These are phyloP conservation scores for Tolypocladium nubicola DNA, from an alignment of 2,329 filamentous ascomycete species.

Conservation along the genomic window DNA sequence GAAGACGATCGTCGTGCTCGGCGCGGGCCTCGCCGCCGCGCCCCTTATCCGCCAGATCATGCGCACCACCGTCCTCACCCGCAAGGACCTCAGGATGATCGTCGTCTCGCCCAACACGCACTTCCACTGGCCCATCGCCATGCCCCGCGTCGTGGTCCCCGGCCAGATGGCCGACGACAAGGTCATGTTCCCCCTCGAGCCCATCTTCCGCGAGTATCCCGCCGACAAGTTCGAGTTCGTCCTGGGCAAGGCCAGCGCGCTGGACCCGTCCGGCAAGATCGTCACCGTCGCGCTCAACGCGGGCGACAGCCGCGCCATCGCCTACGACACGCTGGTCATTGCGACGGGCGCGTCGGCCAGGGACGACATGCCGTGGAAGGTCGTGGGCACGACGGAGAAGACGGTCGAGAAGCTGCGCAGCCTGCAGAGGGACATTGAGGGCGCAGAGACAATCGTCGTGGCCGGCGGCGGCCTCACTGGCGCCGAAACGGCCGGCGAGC, in stretches of 20 bases:
- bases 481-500: slow-evolving; percentile 39
- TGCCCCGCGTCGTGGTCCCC: slow-evolving; percentile 35
- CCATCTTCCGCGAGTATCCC: slow-evolving; percentile 37
- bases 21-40: slow-evolving; percentile 35
- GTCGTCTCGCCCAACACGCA: slow-evolving; percentile 37
- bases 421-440: slow-evolving; percentile 25
- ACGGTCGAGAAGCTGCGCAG: slow-evolving; percentile 27
- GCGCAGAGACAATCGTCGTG: slow-evolving; percentile 37
- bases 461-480: slow-evolving; percentile 41
- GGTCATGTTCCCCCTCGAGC: slow-evolving; percentile 21
- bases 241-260: slow-evolving; percentile 31
- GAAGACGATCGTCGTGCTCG: slow-evolving; percentile 38
- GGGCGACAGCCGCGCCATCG: slow-evolving; percentile 22
- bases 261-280: slow-evolving; percentile 30
- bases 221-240: slow-evolving; percentile 40
- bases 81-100: slow-evolving; percentile 30
- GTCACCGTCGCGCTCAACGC: slow-evolving; percentile 29
- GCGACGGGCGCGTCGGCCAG: slow-evolving; percentile 39
- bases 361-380: slow-evolving; percentile 39
- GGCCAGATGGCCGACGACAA: slow-evolving; percentile 32
- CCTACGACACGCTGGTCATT: slow-evolving; percentile 42
- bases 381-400: slow-evolving; percentile 27
- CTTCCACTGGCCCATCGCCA: slow-evolving; percentile 38
- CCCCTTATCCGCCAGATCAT: slow-evolving; percentile 40
- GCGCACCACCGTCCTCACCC: slow-evolving; percentile 28